Conservation (phyloP, 345 rosid genomes). For the Capsella bursapastoris region DNA sequence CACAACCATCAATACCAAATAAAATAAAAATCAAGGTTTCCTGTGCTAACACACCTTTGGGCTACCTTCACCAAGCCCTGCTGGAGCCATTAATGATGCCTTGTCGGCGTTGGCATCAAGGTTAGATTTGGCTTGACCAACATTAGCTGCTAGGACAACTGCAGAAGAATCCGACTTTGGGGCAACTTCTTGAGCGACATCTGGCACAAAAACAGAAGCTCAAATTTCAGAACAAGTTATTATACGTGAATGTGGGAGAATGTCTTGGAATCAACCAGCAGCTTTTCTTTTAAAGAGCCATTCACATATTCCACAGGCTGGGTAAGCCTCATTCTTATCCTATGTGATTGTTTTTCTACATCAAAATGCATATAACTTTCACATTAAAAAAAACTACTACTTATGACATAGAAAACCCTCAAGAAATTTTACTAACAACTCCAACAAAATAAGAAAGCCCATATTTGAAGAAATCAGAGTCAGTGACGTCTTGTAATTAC, state of each 20-base stretch:
- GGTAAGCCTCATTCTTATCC: neutral
- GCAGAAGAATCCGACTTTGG: constrained; percentile 27
- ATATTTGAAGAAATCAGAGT: constrained; percentile 23
- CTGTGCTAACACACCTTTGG: constrained; percentile 74
- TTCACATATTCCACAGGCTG: constrained; percentile 9
- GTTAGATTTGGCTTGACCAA: constrained; percentile 23
- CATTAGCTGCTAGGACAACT: constrained; percentile 30
- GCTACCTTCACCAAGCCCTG: constrained; percentile 92
- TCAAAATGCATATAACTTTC: constrained; percentile 6
- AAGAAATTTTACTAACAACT: neutral
- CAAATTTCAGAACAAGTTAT: constrained; percentile 34
- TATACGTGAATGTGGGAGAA: constrained; percentile 3
- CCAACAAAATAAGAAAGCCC: constrained; percentile 7
- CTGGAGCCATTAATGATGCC: constrained; percentile 57
- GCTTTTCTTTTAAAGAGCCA: constrained; percentile 7
- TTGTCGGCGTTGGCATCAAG: constrained; percentile 47
- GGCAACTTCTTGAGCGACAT: constrained; percentile 27
- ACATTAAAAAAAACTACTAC: neutral
- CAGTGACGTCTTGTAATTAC: neutral
- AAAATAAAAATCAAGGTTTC: constrained; percentile 28
- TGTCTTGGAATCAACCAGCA: constrained; percentile 23
- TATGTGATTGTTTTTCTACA: constrained; percentile 11
- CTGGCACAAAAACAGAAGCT: constrained; percentile 39
- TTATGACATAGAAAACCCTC: constrained; percentile 9
- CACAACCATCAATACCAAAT: constrained; percentile 37